phyloP scores from a whole-genome alignment of 441 rosid species.

The Sinapis alba region DNA sequence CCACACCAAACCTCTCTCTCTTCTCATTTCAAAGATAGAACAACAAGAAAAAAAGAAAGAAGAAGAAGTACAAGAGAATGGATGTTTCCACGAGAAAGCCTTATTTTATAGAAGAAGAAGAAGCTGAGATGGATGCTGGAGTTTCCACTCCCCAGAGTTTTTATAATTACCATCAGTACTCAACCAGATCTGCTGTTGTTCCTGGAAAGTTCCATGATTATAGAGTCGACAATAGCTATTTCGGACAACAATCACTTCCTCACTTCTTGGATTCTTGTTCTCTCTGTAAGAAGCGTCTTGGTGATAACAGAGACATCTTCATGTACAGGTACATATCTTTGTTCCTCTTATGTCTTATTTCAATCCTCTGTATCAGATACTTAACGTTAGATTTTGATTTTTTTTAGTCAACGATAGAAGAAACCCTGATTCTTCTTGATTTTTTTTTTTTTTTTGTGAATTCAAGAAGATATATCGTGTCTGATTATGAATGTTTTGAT shows the following conservation, averaged over 20 bases:
- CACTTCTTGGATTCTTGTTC: conserved; percentile 31
- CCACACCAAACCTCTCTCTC: conserved; percentile 29
- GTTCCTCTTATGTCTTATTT: neutral
- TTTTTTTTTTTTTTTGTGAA: neutral
- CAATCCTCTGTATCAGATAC: neutral
- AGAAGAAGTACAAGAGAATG: neutral
- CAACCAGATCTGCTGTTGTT: conserved; percentile 21
- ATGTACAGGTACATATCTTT: conserved; percentile 27
- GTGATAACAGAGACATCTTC: conserved; percentile 30
- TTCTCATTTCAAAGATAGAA: neutral
- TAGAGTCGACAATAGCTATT: conserved; percentile 18
- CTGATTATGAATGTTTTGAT: neutral
- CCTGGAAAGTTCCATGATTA: conserved; percentile 14
- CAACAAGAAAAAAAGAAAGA: neutral
- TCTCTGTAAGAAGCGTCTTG: conserved; percentile 30
- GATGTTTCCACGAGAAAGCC: conserved; percentile 25
- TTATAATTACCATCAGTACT: neutral
- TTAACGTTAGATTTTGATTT: neutral
- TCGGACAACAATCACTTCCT: conserved; percentile 12
- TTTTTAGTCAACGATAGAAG: neutral
- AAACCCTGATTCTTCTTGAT: neutral
- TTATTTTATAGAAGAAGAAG: conserved; percentile 27
- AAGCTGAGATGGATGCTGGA: conserved; percentile 28
- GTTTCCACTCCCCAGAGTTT: conserved; percentile 11
- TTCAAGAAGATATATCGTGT: neutral